Percentiles rank a stretch among this genome's conserved stretches.
These are phyloP conservation scores for Picochlorum sp. DNA, from an alignment of 139 green algal genomes.

Conservation along the genomic window DNA sequence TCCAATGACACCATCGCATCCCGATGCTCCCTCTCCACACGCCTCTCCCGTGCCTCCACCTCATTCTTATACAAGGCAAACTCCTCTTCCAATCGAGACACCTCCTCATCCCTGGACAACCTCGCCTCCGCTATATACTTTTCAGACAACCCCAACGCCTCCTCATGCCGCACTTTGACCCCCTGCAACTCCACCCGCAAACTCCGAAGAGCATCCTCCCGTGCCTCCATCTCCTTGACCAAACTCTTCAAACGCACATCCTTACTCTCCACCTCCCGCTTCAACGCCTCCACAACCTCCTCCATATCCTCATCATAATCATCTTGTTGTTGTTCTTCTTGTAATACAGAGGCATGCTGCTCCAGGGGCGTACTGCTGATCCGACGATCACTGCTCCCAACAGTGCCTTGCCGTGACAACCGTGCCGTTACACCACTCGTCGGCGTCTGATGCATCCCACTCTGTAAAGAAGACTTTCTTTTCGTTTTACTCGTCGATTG, in stretches of 20 bases:
- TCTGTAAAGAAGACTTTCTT: slow-evolving; percentile 2
- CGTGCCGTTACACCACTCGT: slow-evolving; percentile 15
- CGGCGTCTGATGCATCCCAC: slow-evolving; percentile 8
- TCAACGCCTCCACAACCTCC: slow-evolving; percentile 33
- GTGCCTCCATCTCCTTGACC: slow-evolving; percentile 19
- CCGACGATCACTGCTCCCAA: background rate
- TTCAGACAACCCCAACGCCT: slow-evolving; percentile 15
- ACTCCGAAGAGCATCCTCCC: slow-evolving; percentile 9
- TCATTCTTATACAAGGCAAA: background rate
- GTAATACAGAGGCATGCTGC: background rate
- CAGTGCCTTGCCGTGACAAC: slow-evolving; percentile 4
- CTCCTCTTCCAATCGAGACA: background rate
- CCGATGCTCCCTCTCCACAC: slow-evolving; percentile 13
- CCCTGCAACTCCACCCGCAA: slow-evolving; percentile 11
- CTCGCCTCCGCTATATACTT: slow-evolving; percentile 25
- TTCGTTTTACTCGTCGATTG: too few species aligned
- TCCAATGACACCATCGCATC: background rate
- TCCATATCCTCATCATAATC: slow-evolving; percentile 25
- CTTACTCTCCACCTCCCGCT: slow-evolving; percentile 26
- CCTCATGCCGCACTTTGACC: slow-evolving; percentile 9
- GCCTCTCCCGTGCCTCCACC: slow-evolving; percentile 4
- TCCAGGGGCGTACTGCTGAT: background rate
- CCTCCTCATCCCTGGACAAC: slow-evolving; percentile 15
- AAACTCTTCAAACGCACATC: slow-evolving; percentile 8
- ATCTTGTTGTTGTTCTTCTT: background rate